Evolutionary conservation across 768 basidiomycete species (phyloP).

Genomic region (Pholiota molesta): DNA sequence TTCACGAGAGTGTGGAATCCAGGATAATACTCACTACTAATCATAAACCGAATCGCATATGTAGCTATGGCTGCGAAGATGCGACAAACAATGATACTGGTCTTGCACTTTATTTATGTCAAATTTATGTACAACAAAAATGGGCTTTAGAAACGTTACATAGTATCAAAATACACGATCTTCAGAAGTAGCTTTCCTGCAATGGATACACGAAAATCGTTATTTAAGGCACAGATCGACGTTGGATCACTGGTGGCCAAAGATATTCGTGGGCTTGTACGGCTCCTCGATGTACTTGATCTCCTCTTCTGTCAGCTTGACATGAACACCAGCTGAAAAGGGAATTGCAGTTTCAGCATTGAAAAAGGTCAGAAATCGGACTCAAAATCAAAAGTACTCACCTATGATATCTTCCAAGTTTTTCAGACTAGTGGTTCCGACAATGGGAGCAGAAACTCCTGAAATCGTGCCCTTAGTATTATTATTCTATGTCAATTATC

Average conservation of each 20-base stretch:
- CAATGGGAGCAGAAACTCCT: conserved; percentile 58
- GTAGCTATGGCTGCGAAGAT: no score
- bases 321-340: conserved; percentile 23
- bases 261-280: conserved; percentile 23
- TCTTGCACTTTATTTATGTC: no score
- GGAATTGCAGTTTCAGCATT: neutral
- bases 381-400: conserved; percentile 19
- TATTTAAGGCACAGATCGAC: neutral
- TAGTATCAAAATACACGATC: no score
- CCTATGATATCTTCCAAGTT: conserved; percentile 56
- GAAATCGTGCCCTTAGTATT: neutral
- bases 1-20: no score
- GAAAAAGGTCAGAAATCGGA: neutral
- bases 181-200: no score
- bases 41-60: no score
- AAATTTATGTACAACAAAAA: no score
- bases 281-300: conserved; percentile 29
- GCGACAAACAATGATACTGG: no score
- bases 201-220: no score
- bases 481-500: no score
- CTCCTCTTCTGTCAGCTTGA: conserved; percentile 30
- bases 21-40: no score
- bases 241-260: conserved; percentile 19
- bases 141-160: no score
- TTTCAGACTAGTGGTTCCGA: conserved; percentile 52